A percentile compares a stretch with the other conserved stretches of the same genome.
phyloP scores from a whole-genome alignment of 1,284 basidiomycete genomes.

The Ustilago nuda region DNA sequence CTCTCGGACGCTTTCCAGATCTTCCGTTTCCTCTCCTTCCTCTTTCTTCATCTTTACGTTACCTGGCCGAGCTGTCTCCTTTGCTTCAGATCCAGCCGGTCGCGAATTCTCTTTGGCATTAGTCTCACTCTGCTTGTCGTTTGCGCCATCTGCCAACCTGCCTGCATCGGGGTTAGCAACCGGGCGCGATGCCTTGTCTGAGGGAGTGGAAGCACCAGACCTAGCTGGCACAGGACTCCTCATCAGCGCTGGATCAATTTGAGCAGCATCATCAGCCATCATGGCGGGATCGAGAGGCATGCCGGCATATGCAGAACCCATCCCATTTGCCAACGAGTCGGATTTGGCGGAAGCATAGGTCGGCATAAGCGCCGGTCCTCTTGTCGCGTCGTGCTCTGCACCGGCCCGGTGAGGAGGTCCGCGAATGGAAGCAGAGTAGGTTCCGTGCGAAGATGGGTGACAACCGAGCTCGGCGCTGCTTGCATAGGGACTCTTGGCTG shows the following conservation, averaged over 20 bases:
- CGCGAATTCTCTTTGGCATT: background rate
- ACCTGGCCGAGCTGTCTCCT: background rate
- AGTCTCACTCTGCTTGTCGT: background rate
- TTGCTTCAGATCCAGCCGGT: background rate
- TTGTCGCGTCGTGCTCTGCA: conserved; percentile 2
- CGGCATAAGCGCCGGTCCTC: conserved; percentile 23
- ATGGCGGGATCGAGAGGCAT: conserved; percentile 39
- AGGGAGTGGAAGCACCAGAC: background rate
- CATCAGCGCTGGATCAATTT: conserved; percentile 19
- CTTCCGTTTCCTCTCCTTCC: conserved; percentile 15
- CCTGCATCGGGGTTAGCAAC: background rate
- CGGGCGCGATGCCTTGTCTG: conserved; percentile 1
- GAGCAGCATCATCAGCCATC: conserved; percentile 41
- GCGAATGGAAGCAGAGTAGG: conserved; percentile 11
- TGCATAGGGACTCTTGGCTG: conserved; percentile 21
- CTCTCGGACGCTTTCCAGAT: conserved; percentile 32
- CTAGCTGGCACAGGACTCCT: conserved; percentile 10
- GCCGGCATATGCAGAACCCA: conserved; percentile 6
- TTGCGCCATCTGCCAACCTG: background rate
- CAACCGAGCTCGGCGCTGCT: conserved; percentile 10
- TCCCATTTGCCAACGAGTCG: conserved; percentile 1
- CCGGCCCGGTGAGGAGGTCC: conserved; percentile 12
- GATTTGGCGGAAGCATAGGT: conserved; percentile 25
- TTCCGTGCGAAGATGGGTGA: conserved; percentile 17
- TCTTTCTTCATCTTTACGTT: conserved; percentile 23